Percentiles rank a stretch among this genome's conserved stretches.
Evolutionary conservation across 192 early-diverging fungal species (phyloP).

Genomic region (Phycomyces blakesleeanus): DNA sequence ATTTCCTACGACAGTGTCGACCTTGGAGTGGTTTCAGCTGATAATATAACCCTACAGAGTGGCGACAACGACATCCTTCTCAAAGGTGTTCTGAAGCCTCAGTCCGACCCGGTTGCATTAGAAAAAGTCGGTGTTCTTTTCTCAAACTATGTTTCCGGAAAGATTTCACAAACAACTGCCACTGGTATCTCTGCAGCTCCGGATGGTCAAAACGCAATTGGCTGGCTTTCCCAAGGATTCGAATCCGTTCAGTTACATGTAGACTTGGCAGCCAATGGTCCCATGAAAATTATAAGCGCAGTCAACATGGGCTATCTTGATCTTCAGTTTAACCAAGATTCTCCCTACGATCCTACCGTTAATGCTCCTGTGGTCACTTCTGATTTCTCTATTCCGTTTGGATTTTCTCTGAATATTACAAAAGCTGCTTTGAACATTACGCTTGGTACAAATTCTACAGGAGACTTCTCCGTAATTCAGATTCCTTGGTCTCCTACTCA

Average conservation of each 20-base stretch:
- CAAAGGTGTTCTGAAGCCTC: conserved; percentile 49
- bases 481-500: conserved; percentile 30
- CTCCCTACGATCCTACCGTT: conserved; percentile 48
- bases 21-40: conserved; percentile 47
- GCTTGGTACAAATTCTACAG: conserved; percentile 31
- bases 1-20: conserved; percentile 39
- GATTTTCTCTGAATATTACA: conserved; percentile 56
- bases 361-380: conserved; percentile 44
- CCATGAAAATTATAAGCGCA: conserved; percentile 49
- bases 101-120: conserved; percentile 41
- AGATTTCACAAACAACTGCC: conserved; percentile 43
- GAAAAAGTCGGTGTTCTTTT: conserved; percentile 46
- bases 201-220: conserved; percentile 42
- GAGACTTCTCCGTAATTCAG: conserved; percentile 22
- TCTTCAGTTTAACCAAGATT: conserved; percentile 42
- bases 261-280: conserved; percentile 35
- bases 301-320: conserved; percentile 52
- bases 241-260: conserved; percentile 49
- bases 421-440: conserved; percentile 51
- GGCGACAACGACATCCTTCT: conserved; percentile 47
- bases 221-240: conserved; percentile 49
- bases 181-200: conserved; percentile 49
- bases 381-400: conserved; percentile 57
- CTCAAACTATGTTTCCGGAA: conserved; percentile 51
- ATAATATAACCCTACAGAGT: conserved; percentile 33